Evolutionary conservation across 176 grass and related monocot genomes (phyloP), one percentile per base, ranked within the genome.

Genomic region (Carex parvula): DNA sequence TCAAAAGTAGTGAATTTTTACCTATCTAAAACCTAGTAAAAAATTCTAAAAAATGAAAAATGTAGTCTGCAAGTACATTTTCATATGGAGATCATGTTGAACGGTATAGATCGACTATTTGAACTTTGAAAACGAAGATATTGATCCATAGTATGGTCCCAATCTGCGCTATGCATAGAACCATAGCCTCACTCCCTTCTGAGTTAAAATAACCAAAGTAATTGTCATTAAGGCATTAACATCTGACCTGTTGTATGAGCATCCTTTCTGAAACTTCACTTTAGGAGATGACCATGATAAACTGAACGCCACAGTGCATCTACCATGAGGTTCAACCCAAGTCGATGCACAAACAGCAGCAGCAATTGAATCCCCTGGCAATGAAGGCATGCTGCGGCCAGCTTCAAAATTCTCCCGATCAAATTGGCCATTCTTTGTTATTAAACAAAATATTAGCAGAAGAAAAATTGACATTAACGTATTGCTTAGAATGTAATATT

Each of bases 211-310:
- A 89, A 53, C 3, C 72, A 93, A 50, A 44, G 10, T 70, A 33
- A 59, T 48, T n/a, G 20, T 73, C 10, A 7, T 65, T 7, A 48
- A 20, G 37, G 26, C 24, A 81, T 55, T 65, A 8, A 30, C 29
- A 58, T 30, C 79, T 59, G 39, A 99, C 96, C 96, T 99, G 84
- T 94, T 89, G 74, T 99, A 99, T 30, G 96, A 85, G 71, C 92
- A 92, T 64, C 96, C 96, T 52, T 95, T 99, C 87, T 95, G 92
- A 88, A 99, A 99, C 86, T 90, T 99, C 66, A 99, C 93, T 95
- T 99, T 93, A 69, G 93, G 96, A 16, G 91, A 99, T 86, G 96
- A 91, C 96, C 96, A 99, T 55, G 93, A 69, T 80, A 99, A 77
- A 81, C 84, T 88, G 80, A 99, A 99, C 4, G 50, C 93, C 84